A percentile compares a stretch with the other conserved stretches of the same genome.
These are phyloP conservation scores for Tylopilus vinaceipallidus DNA, from an alignment of 768 basidiomycete genomes.

Conservation along the genomic window DNA sequence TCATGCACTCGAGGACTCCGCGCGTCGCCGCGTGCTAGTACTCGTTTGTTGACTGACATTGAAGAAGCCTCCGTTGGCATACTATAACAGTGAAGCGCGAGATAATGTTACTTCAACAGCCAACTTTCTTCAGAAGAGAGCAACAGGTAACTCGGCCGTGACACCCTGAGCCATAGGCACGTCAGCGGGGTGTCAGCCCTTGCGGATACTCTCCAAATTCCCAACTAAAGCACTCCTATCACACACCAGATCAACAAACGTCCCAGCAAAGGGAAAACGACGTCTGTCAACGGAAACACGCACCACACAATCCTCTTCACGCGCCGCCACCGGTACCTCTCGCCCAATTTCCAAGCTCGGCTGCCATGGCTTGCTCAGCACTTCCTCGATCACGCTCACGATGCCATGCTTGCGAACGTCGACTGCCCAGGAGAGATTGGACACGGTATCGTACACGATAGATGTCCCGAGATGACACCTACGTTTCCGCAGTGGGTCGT, in stretches of 20 bases:
- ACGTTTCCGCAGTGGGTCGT: conserved; percentile 3
- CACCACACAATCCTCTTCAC: conserved; percentile 72
- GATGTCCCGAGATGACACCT: conserved; percentile 86
- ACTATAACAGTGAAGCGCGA: too few relatives aligned
- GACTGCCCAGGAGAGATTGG: conserved; percentile 80
- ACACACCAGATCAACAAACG: background rate
- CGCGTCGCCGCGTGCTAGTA: too few relatives aligned
- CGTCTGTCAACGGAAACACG: conserved; percentile 32
- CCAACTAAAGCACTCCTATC: conserved; percentile 69
- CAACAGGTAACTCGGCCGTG: too few relatives aligned
- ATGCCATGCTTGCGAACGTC: conserved; percentile 82
- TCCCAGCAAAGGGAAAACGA: too few relatives aligned
- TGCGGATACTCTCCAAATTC: conserved; percentile 53
- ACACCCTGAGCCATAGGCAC: background rate
- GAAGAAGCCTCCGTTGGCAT: too few relatives aligned
- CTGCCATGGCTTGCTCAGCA: conserved; percentile 72
- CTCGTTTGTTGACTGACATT: too few relatives aligned
- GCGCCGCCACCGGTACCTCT: conserved; percentile 55
- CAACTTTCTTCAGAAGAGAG: too few relatives aligned
- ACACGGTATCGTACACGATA: conserved; percentile 91
- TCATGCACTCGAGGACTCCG: too few relatives aligned
- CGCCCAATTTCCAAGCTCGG: conserved; percentile 57
- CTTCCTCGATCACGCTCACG: conserved; percentile 69
- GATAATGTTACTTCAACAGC: too few relatives aligned
- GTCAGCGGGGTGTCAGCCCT: conserved; percentile 1